These are phyloP conservation scores for Heliosperma pusillum DNA, from an alignment of 148 eudicot genomes.

Conservation along the genomic window DNA sequence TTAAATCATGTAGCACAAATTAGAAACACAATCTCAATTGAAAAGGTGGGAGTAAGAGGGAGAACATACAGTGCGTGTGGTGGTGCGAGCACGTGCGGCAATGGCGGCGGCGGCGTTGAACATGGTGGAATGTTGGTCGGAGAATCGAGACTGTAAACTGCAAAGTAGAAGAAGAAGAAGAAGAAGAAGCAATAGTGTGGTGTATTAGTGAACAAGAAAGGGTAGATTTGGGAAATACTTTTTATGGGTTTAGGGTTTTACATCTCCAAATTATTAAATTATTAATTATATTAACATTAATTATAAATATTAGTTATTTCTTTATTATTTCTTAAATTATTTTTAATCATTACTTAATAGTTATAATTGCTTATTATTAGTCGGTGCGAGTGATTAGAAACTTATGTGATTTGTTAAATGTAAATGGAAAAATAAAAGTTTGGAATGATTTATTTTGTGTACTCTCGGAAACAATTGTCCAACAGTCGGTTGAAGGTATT, in stretches of 20 bases:
- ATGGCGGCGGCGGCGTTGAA: slow-evolving; percentile 69
- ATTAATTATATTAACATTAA: too few relatives aligned
- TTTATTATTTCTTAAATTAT: too few relatives aligned
- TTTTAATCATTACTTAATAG: too few relatives aligned
- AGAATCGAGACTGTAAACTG: too few relatives aligned
- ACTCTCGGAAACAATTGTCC: too few relatives aligned
- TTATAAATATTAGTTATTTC: too few relatives aligned
- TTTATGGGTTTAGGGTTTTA: neutral
- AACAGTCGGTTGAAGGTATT: too few relatives aligned
- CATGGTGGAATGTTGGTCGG: slow-evolving; percentile 31
- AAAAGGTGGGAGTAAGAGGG: neutral
- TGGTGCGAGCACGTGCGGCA: slow-evolving; percentile 53
- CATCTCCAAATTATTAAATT: neutral
- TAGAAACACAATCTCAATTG: neutral
- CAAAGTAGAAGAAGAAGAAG: neutral
- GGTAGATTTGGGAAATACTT: neutral
- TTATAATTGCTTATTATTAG: too few relatives aligned
- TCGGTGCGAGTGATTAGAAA: too few relatives aligned
- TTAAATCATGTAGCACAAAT: neutral
- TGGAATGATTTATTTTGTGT: too few relatives aligned
- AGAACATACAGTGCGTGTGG: slow-evolving; percentile 30
- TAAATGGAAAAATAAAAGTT: too few relatives aligned
- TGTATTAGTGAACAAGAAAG: neutral
- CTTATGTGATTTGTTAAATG: too few relatives aligned
- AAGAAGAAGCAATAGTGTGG: neutral